Conservation (phyloP, 2,329 filamentous ascomycete genomes). For the Aspergillus sergii region DNA sequence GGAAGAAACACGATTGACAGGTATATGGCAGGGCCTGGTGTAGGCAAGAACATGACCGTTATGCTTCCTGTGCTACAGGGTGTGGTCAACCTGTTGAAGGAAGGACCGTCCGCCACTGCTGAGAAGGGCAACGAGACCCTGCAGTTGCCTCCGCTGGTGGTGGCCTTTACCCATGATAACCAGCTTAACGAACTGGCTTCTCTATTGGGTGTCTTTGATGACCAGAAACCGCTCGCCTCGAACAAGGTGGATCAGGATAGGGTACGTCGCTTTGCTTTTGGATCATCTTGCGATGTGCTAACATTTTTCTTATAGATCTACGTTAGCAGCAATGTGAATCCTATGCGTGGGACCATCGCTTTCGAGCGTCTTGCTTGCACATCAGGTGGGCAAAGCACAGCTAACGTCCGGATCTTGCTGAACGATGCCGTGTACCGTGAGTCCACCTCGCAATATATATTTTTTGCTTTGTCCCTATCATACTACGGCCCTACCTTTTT, state of each 20-base stretch:
- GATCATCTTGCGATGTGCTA: not conserved
- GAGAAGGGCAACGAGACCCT: slow-evolving; percentile 50
- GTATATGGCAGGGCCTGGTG: slow-evolving; percentile 48
- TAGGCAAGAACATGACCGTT: slow-evolving; percentile 23
- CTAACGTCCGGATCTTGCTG: slow-evolving; percentile 58
- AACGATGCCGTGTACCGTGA: slow-evolving; percentile 64
- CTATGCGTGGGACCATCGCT: slow-evolving; percentile 67
- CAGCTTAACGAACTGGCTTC: slow-evolving; percentile 65
- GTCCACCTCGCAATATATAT: not conserved
- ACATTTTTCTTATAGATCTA: slow-evolving; percentile 29
- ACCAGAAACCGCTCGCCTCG: slow-evolving; percentile 53
- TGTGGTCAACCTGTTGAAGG: slow-evolving; percentile 55
- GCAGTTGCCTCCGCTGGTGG: slow-evolving; percentile 59
- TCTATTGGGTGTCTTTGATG: slow-evolving; percentile 63
- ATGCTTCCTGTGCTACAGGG: slow-evolving; percentile 63
- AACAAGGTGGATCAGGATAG: slow-evolving; percentile 48
- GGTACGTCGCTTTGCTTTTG: slow-evolving; percentile 4
- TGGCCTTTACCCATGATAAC: slow-evolving; percentile 67
- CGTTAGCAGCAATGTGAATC: slow-evolving; percentile 45
- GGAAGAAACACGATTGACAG: slow-evolving; percentile 16
- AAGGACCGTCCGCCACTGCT: slow-evolving; percentile 48
- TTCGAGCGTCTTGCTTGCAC: slow-evolving; percentile 65
- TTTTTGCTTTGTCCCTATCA: not conserved
- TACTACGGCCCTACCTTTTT: not conserved
- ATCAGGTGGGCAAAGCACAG: slow-evolving; percentile 28